Evolutionary conservation across 2,329 filamentous ascomycete species (phyloP).

Genomic region (Trematosphaeria pertusa): DNA sequence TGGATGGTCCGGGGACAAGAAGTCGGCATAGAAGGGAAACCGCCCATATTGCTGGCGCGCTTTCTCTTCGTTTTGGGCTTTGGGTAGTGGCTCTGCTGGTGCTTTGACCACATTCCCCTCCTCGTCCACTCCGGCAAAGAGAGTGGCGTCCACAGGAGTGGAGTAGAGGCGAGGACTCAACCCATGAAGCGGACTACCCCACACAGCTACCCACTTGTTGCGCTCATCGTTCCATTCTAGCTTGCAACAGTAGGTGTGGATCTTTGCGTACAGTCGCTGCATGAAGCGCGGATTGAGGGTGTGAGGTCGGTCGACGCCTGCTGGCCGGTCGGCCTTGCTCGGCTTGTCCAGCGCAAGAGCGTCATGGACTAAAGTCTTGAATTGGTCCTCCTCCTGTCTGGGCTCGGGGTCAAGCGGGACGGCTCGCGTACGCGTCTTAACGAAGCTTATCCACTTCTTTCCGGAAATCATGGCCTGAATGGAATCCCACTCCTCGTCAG

Average conservation of each 20-base stretch:
- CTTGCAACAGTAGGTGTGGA: constrained; percentile 52
- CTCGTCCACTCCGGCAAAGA: constrained; percentile 41
- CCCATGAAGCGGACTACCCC: constrained; percentile 27
- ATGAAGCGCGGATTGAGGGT: constrained; percentile 53
- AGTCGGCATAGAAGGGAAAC: constrained; percentile 34
- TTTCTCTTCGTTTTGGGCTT: constrained; percentile 1
- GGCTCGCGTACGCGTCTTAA: constrained; percentile 26
- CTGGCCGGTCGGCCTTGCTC: constrained; percentile 31
- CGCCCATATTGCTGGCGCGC: constrained; percentile 16
- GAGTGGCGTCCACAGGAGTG: constrained; percentile 23
- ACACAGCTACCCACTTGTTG: constrained; percentile 34
- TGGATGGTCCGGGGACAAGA: constrained; percentile 25
- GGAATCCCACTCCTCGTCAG: constrained; percentile 52
- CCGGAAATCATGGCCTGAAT: constrained; percentile 51
- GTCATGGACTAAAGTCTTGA: constrained; percentile 18
- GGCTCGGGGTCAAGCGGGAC: not conserved
- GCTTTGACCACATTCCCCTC: constrained; percentile 16
- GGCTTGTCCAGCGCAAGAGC: constrained; percentile 34
- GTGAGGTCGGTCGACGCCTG: constrained; percentile 37
- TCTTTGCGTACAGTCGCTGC: constrained; percentile 52
- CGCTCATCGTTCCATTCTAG: constrained; percentile 47
- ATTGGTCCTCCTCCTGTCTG: constrained; percentile 4
- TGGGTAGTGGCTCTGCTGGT: constrained; percentile 8
- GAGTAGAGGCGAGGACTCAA: constrained; percentile 20
- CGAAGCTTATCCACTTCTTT: constrained; percentile 31